Evolutionary conservation across 306 rosid species (phyloP), one percentile per base, ranked within the genome.

Genomic region (Vigna unguiculata): DNA sequence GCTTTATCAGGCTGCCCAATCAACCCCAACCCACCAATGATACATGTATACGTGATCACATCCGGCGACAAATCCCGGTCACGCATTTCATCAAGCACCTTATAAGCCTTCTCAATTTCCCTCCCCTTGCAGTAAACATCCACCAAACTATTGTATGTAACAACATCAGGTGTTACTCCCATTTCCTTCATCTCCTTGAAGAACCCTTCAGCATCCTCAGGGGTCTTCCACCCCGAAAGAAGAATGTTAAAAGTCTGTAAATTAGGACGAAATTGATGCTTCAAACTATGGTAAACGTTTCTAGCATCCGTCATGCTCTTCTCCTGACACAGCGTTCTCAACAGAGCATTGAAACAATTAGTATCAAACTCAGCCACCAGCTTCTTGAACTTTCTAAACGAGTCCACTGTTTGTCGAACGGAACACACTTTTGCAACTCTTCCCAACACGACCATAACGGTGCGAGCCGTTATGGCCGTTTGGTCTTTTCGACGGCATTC

Each of bases 301-400:
- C 97, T 89, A 1, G 96, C 98, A 83, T 92, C 98, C 3, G 66
- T 51, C 97, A 95, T 95, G 54, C 96, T 95, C 89, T 92, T 95
- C 88, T 90, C 98, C 68, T 92, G 96, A 75, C 98, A 92, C 54
- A 95, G 47, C 2, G 97, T 89, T 76, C 96, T 92, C 82, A 95
- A 80, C 90, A 95, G 49, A 0, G 93, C 93, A 74, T 95, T 92
- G 69, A 90, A 94, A 60, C 97, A 90, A 17, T 57, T 34, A 0
- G 81, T 82, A 72, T 89, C 93, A 3, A 84, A 87, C 3, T 85
- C 93, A 0, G 93, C 86, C 10, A 88, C 93, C 9, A 92, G 67
- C 80, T 85, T 91, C 86, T 87, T 90, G 66, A 94, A 92, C 89
- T 65, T 87, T 38, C 80, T 81, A 72, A 94, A 94, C 21, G 84